Evolutionary conservation across 2,329 filamentous ascomycete species (phyloP).

Genomic region (Zymoseptoria brevis): DNA sequence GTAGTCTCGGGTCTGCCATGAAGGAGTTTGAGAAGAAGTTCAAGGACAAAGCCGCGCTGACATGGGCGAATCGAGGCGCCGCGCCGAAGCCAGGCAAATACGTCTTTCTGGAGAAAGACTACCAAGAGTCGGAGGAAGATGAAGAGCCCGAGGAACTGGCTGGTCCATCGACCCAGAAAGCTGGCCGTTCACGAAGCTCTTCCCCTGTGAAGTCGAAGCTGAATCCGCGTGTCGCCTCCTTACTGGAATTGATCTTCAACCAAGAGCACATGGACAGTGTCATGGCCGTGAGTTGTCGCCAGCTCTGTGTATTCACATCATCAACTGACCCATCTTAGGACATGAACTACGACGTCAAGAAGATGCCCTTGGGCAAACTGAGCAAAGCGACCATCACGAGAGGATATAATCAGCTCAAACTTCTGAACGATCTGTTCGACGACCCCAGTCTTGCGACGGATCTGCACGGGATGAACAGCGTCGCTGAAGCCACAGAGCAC

Average conservation of each 20-base stretch:
- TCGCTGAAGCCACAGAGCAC: constrained; percentile 44
- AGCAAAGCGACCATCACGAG: constrained; percentile 67
- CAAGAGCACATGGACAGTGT: constrained; percentile 54
- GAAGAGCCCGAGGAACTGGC: constrained; percentile 28
- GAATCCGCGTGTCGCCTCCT: constrained; percentile 50
- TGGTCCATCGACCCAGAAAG: neutral
- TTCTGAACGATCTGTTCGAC: constrained; percentile 60
- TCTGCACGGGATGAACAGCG: constrained; percentile 22
- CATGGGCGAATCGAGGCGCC: constrained; percentile 43
- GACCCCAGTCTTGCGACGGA: constrained; percentile 42
- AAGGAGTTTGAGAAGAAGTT: constrained; percentile 48
- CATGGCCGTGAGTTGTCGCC: constrained; percentile 33
- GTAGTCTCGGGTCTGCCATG: constrained; percentile 34
- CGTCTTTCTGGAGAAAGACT: constrained; percentile 71
- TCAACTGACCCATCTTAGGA: constrained; percentile 42
- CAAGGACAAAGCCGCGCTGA: constrained; percentile 45
- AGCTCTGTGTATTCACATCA: neutral
- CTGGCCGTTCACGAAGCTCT: constrained; percentile 7
- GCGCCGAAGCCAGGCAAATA: constrained; percentile 60
- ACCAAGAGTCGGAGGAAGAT: constrained; percentile 57
- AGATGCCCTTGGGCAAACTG: constrained; percentile 76
- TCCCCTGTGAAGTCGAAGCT: constrained; percentile 33
- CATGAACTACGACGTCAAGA: constrained; percentile 65
- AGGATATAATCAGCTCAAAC: constrained; percentile 61
- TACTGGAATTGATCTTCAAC: constrained; percentile 82